These are phyloP conservation scores for Beta vulgaris DNA, from an alignment of 148 eudicot genomes.

Conservation along the genomic window DNA sequence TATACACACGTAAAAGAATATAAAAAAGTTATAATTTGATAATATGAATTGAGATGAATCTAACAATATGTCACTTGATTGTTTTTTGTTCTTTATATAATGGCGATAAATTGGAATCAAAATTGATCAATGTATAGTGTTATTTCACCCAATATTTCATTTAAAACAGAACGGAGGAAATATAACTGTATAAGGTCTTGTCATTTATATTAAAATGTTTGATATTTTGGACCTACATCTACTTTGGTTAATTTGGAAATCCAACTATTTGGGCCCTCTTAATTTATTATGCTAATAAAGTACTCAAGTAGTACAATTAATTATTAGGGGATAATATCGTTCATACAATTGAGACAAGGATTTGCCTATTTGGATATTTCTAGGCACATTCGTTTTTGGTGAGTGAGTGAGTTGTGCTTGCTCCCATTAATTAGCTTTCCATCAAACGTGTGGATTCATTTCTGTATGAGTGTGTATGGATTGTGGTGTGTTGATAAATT, in stretches of 20 bases:
- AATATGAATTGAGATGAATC: no score
- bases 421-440: not conserved
- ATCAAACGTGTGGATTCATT: not conserved
- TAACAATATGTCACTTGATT: no score
- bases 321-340: not conserved
- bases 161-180: no score
- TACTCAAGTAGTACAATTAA: constrained; percentile 20
- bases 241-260: constrained; percentile 8
- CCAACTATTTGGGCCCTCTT: not conserved
- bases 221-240: constrained; percentile 21
- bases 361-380: not conserved
- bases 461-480: not conserved
- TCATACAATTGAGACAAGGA: constrained; percentile 15
- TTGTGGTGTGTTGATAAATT: no score
- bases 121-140: no score
- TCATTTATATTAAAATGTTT: not conserved
- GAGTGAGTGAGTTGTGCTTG: not conserved
- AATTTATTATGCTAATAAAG: not conserved
- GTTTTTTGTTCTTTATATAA: no score
- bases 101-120: no score
- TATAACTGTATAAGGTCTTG: no score
- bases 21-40: no score
- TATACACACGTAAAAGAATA: no score
- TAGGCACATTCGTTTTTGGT: not conserved
- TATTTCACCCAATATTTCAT: no score